Conservation (phyloP, 108 stramenopile genomes). For the Skeletonema potamos region DNA sequence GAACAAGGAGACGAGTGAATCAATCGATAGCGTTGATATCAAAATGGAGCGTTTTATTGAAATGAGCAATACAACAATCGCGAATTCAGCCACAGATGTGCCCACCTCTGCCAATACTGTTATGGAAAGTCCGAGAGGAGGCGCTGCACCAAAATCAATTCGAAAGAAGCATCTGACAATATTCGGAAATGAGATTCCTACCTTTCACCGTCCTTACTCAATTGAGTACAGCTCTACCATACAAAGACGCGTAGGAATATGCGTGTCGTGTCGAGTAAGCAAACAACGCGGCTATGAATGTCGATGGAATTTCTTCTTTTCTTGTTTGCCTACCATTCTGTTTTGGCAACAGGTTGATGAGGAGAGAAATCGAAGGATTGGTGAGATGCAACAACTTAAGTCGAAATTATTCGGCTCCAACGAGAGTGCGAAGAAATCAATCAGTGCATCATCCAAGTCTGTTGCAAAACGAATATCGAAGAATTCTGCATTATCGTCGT, state of each 20-base stretch:
- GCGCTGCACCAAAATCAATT: constrained; percentile 11
- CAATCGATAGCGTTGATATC: constrained; percentile 12
- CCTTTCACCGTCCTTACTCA: constrained; percentile 33
- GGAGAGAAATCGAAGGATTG: neutral
- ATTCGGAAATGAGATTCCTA: constrained; percentile 28
- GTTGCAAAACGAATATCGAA: constrained; percentile 2
- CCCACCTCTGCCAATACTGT: constrained; percentile 14
- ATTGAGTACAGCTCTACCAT: constrained; percentile 53
- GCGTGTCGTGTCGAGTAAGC: constrained; percentile 59
- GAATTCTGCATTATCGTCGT: constrained; percentile 8
- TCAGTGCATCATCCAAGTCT: constrained; percentile 1
- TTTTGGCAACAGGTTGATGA: constrained; percentile 40
- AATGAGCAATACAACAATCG: constrained; percentile 10
- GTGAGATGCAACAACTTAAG: neutral
- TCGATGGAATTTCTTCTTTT: constrained; percentile 60
- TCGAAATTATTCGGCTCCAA: neutral
- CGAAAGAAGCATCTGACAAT: constrained; percentile 32
- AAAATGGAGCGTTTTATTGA: constrained; percentile 8
- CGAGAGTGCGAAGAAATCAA: neutral
- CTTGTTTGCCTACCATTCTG: constrained; percentile 60
- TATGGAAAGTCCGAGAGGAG: constrained; percentile 30
- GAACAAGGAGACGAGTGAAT: neutral
- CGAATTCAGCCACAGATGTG: constrained; percentile 10
- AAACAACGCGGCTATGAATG: constrained; percentile 57
- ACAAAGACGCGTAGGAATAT: constrained; percentile 67